Evolutionary conservation across 202 grass and related monocot genomes (phyloP).

Genomic region (Panicum virgatum): DNA sequence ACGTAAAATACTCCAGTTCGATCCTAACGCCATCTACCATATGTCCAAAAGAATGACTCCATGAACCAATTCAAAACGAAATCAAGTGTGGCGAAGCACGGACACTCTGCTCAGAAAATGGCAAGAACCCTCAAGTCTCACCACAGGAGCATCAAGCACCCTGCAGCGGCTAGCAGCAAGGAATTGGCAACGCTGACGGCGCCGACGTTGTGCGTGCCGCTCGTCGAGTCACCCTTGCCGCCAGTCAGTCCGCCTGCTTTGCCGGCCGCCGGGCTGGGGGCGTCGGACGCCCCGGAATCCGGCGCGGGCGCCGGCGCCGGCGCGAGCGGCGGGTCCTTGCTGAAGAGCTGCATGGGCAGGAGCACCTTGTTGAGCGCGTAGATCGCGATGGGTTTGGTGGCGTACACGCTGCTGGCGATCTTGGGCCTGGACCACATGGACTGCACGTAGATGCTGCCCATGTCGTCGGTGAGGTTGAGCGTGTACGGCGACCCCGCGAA

Average conservation of each 20-base stretch:
- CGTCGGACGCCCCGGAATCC: conserved; percentile 55
- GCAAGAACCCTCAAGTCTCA: conserved; percentile 39
- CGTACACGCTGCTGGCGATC: conserved; percentile 81
- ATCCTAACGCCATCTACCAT: conserved; percentile 47
- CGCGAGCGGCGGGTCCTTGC: conserved; percentile 76
- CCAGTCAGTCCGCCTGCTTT: conserved; percentile 26
- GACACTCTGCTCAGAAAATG: conserved; percentile 31
- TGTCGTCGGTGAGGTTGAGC: conserved; percentile 77
- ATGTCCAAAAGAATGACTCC: conserved; percentile 65
- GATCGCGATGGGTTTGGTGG: conserved; percentile 74
- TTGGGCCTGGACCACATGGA: conserved; percentile 77
- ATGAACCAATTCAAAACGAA: conserved; percentile 42
- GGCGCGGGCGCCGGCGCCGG: conserved; percentile 63
- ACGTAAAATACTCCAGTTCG: conserved; percentile 32
- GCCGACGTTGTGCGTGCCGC: conserved; percentile 14
- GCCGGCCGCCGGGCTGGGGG: conserved; percentile 41
- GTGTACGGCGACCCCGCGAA: conserved; percentile 75
- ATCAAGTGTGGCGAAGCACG: conserved; percentile 26
- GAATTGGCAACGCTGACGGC: conserved; percentile 32
- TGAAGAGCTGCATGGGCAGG: conserved; percentile 82
- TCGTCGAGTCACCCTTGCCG: conserved; percentile 38
- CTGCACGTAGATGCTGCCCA: conserved; percentile 60
- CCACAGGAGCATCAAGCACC: conserved; percentile 49
- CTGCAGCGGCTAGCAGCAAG: conserved; percentile 43
- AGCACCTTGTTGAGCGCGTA: conserved; percentile 81